phyloP scores from a whole-genome alignment of 1,284 basidiomycete genomes.

The Boletus calvinii region DNA sequence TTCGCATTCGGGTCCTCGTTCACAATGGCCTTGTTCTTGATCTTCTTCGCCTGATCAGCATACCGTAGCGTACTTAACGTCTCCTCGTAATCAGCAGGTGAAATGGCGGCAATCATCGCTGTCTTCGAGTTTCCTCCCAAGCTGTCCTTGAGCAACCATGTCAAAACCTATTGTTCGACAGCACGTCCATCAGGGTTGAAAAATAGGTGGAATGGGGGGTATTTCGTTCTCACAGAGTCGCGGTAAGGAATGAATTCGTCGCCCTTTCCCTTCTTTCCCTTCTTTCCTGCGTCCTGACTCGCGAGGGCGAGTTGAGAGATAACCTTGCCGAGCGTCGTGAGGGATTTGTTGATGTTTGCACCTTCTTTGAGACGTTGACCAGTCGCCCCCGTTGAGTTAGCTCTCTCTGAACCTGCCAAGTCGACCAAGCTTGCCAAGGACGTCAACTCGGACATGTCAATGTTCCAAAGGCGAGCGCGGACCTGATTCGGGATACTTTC shows the following conservation, averaged over 20 bases:
- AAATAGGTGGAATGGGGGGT: constrained; percentile 1
- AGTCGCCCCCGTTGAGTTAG: constrained; percentile 96
- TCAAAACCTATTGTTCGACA: constrained; percentile 67
- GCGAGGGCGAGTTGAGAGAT: constrained; percentile 88
- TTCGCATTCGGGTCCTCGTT: constrained; percentile 99
- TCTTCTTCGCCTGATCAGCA: constrained; percentile 99
- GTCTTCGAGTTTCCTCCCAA: constrained; percentile 95
- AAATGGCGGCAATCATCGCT: constrained; percentile 97
- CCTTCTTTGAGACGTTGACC: constrained; percentile 94
- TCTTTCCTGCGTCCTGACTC: constrained; percentile 66
- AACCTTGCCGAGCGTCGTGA: constrained; percentile 96
- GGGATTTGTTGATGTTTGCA: constrained; percentile 96
- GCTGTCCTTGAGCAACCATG: constrained; percentile 97
- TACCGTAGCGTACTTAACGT: constrained; percentile 94
- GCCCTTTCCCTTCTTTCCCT: constrained; percentile 80
- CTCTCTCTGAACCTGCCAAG: constrained; percentile 95
- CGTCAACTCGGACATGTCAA: constrained; percentile 12
- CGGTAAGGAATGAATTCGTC: constrained; percentile 94
- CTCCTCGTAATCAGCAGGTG: constrained; percentile 97
- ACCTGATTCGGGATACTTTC: constrained; percentile 95
- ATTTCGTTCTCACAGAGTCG: constrained; percentile 68
- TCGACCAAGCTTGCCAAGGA: constrained; percentile 70
- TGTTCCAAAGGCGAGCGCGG: constrained; percentile 22
- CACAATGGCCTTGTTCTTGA: constrained; percentile 98
- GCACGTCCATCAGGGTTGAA: constrained; percentile 8